phyloP scores from a whole-genome alignment of 495 filamentous ascomycete species.

The Penicillium cinerascens region DNA sequence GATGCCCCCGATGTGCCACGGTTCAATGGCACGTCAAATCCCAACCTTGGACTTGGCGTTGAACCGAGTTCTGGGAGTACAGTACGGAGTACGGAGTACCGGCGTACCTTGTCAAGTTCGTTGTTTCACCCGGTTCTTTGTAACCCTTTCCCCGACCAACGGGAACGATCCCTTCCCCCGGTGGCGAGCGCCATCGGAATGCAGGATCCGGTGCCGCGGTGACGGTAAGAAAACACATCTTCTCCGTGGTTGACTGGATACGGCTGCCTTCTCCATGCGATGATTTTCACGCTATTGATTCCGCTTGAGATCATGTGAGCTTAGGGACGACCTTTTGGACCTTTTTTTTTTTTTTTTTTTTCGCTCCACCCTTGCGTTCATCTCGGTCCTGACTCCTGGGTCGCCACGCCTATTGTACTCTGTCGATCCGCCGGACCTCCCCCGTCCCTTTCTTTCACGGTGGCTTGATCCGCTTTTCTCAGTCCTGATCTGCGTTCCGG shows the following conservation, averaged over 20 bases:
- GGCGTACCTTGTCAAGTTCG: too few relatives aligned
- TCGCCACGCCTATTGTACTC: neutral
- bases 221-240: conserved; percentile 30
- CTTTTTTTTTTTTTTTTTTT: too few relatives aligned
- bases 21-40: conserved; percentile 10
- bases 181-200: conserved; percentile 35
- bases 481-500: neutral
- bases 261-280: conserved; percentile 15
- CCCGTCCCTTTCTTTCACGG: too few relatives aligned
- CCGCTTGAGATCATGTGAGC: conserved; percentile 34
- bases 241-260: conserved; percentile 13
- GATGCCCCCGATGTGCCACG: conserved; percentile 12
- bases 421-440: neutral
- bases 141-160: conserved; percentile 17
- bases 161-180: conserved; percentile 15
- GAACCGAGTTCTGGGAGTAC: neutral
- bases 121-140: conserved; percentile 18
- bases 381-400: too few relatives aligned
- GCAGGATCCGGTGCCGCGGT: conserved; percentile 39
- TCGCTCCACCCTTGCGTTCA: neutral
- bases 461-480: neutral
- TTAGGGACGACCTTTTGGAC: conserved; percentile 2
- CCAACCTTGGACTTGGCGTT: neutral
- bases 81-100: too few relatives aligned
- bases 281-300: conserved; percentile 29